A percentile compares a stretch with the other conserved stretches of the same genome.
These are phyloP conservation scores for Solanum habrochaites DNA, from an alignment of 257 asterid species.

Conservation along the genomic window DNA sequence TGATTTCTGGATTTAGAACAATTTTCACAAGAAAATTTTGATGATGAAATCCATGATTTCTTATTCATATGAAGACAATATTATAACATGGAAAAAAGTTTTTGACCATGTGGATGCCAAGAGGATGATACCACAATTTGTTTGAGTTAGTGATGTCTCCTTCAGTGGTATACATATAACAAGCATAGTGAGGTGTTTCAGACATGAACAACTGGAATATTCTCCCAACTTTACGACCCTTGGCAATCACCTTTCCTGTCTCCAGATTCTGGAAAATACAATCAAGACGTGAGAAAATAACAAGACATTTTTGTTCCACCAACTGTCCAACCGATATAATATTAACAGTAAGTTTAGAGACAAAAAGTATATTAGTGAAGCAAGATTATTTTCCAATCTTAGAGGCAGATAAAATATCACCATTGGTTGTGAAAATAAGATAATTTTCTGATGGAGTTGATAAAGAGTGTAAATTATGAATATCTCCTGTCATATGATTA, in stretches of 20 bases:
- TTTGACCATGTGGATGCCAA: neutral
- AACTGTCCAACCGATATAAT: neutral
- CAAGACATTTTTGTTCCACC: neutral
- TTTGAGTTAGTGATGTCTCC: neutral
- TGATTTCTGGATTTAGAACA: neutral
- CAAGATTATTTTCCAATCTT: neutral
- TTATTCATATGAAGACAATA: no score
- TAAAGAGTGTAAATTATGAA: neutral
- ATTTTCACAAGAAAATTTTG: neutral
- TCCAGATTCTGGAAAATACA: neutral
- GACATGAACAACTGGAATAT: neutral
- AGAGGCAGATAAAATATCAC: neutral
- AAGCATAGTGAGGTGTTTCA: neutral
- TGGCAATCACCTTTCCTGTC: neutral
- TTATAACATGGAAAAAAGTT: neutral
- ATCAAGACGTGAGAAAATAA: neutral
- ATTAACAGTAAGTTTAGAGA: neutral
- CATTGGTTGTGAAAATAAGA: neutral
- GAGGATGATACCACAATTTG: neutral
- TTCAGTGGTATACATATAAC: neutral
- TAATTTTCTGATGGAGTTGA: neutral
- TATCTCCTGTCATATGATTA: neutral
- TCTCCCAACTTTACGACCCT: neutral
- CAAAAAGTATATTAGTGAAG: neutral
- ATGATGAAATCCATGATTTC: neutral